Evolutionary conservation across 139 green algal genomes (phyloP), one percentile per base, ranked within the genome.

Genomic region (Mesostigma viride): DNA sequence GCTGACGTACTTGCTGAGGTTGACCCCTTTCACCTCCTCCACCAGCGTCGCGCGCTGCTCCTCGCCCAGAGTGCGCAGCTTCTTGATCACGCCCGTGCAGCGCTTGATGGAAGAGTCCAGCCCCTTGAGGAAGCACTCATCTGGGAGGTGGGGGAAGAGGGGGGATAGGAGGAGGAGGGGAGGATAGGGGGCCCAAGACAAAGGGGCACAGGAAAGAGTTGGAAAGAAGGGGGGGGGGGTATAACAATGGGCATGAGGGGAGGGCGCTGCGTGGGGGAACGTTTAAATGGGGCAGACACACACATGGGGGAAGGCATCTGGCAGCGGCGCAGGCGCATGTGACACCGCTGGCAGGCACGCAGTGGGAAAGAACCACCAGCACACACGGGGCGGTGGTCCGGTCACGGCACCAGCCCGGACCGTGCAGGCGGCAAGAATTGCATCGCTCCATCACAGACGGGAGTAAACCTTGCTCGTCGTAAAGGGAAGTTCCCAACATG

Each of bases 71-170:
- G 58, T 51, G 26, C 51, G 35, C 32, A 98, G 78, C 74, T 91
- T 93, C 68, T 93, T 91, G 22, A 90, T 87, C 3, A 96, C 64
- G 0, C 86, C 82, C 0, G 77, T 88, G 76, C 97, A 97, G 36
- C 81, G 79, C 74, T 97, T 98, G 34, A 98, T 85, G 72, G 81
- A 91, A 30, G 81, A 87, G 71, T 98, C 92, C 24, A 91, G 77
- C 46, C 65, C 57, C 24, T 81, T 84, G 1, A 94, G 31, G 34
- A 22, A 24, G 24, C 3, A 14, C 2, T 31, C 34, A 64, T 75
- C 68, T 75, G 68, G n/a, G n/a, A n/a, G n/a, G n/a, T n/a, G n/a
- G n/a, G n/a, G n/a, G n/a, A n/a, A n/a, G n/a, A n/a, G 5, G 72
- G 40, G 14, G 40, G 40, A 51, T 51, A 14, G 40, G 14, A 51